Conservation (phyloP, 257 asterid genomes). For the Verbascum thapsus region DNA sequence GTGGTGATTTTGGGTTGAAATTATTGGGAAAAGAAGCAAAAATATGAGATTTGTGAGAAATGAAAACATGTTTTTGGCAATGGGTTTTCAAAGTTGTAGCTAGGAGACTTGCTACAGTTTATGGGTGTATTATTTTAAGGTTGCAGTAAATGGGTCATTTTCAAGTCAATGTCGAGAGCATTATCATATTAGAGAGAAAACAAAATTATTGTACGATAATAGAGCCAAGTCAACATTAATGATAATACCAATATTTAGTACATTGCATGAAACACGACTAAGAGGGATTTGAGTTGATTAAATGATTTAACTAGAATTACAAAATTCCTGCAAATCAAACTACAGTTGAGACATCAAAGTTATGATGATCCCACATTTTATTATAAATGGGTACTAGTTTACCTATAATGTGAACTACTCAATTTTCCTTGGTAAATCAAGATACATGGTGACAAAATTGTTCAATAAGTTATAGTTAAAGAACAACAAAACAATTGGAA, state of each 20-base stretch:
- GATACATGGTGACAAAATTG: slow-evolving; percentile 10
- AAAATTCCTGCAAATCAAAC: no score
- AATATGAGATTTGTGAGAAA: slow-evolving; percentile 14
- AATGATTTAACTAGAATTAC: no score
- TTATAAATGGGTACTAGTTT: neutral
- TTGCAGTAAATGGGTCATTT: no score
- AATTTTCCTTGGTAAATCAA: neutral
- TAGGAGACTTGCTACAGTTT: no score
- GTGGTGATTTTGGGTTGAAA: slow-evolving; percentile 35
- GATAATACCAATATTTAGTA: no score
- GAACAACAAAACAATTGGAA: slow-evolving; percentile 20
- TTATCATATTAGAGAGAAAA: no score
- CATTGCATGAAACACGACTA: no score
- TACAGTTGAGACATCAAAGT: neutral
- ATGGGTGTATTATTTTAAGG: neutral
- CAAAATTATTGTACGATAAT: no score
- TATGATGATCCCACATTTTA: slow-evolving; percentile 17
- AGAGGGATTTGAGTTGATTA: no score
- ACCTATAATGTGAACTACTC: slow-evolving; percentile 1
- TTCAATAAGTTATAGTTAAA: slow-evolving; percentile 16
- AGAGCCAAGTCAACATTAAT: no score
- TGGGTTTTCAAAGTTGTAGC: neutral
- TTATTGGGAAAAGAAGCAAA: slow-evolving; percentile 25
- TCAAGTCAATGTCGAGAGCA: no score
- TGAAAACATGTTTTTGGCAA: slow-evolving; percentile 9